Percentiles rank a stretch among this genome's conserved stretches.
These are phyloP conservation scores for Alnus glutinosa DNA, from an alignment of 306 rosid genomes.

Conservation along the genomic window DNA sequence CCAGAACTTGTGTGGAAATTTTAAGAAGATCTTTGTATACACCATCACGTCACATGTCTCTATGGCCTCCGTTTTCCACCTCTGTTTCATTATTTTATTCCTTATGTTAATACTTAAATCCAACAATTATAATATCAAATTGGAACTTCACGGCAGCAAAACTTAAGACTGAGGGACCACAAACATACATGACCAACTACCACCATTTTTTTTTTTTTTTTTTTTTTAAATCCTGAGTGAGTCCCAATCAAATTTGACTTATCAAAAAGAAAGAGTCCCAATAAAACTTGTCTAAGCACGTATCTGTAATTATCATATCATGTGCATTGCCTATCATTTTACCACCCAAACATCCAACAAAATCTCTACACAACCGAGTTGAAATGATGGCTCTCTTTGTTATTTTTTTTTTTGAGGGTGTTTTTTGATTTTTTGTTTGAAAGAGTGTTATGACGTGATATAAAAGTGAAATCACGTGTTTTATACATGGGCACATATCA, in stretches of 20 bases:
- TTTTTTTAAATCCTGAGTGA: neutral
- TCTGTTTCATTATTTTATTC: slow-evolving; percentile 52
- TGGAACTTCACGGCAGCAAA: neutral
- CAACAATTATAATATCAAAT: slow-evolving; percentile 8
- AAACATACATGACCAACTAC: neutral
- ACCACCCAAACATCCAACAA: neutral
- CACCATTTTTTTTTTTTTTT: neutral
- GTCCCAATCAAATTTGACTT: slow-evolving; percentile 2
- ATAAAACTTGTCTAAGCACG: neutral
- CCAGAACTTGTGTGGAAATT: slow-evolving; percentile 90
- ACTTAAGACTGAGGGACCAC: slow-evolving; percentile 2
- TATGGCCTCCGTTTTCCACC: slow-evolving; percentile 90
- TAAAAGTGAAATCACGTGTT: too few species aligned
- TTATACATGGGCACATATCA: too few species aligned
- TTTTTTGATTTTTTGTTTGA: too few species aligned
- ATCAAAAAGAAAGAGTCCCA: neutral
- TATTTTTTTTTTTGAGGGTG: too few species aligned
- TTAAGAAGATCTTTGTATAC: slow-evolving; percentile 93
- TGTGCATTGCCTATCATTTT: neutral
- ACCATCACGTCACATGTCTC: slow-evolving; percentile 85
- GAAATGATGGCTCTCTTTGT: neutral
- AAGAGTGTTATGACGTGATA: too few species aligned
- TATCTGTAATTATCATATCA: neutral
- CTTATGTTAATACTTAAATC: slow-evolving; percentile 28
- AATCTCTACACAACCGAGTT: neutral